Evolutionary conservation across 2,329 filamentous ascomycete species (phyloP), one percentile per base, ranked within the genome.

Genomic region (Fusarium sp.): DNA sequence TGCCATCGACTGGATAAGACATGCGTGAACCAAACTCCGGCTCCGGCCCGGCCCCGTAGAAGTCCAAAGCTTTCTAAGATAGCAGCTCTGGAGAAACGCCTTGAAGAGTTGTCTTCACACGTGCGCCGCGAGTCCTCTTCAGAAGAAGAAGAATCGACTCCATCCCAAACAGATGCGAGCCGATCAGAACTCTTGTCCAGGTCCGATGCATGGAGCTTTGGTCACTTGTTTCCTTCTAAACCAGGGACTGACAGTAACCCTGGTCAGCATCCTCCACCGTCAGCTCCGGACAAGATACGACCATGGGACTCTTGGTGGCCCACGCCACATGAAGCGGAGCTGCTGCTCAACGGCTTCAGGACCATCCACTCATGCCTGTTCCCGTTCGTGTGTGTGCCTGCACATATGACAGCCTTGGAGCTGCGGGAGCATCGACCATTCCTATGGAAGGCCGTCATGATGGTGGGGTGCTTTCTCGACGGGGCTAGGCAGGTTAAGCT

Each of bases 391-490:
- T 67, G 82, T 16, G 75, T 85, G 7, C 80, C 84, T 1, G 66
- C 70, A 25, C 65, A 78, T 46, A 69, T 84, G 69, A 75, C 73
- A 6, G 78, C 83, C 2, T 70, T 74, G 3, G 75, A 81, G 65
- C 74, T 86, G 46, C 78, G 78, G 27, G 71, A 74, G 27, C 64
- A 79, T 62, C 76, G 80, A 8, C 84, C 84, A 24, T 83, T 83
- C 43, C 67, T 86, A 43, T 87, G 84, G 84, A 85, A 85, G 71
- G 82, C 80, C 6, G 73, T 83, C 65, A 85, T 87, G 81, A 80
- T 86, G 75, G 79, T 78, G 51, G 77, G 79, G 20, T 78, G 77
- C 59, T 79, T 83, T 51, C 77, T 80, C 3, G 81, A 87, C 47
- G 83, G 83, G 1, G 58, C 75, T 27, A 78, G 83, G 41, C 85